Base-by-base conservation (phyloP, 1,284 basidiomycete species). In the Cryptococcus sp. region DNA sequence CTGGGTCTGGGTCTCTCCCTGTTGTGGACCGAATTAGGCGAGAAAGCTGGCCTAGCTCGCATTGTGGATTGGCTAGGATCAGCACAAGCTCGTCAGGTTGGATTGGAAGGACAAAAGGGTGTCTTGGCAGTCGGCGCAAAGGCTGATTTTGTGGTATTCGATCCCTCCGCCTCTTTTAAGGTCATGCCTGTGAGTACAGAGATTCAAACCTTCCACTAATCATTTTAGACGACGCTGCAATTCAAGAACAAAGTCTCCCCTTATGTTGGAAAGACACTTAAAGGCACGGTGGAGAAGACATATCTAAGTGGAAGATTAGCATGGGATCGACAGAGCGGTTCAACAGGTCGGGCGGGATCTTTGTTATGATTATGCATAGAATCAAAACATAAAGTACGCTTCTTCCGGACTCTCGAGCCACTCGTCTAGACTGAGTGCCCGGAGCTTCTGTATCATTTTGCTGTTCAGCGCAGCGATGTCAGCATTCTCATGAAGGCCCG, bases 231-330 rank as follows among this genome's bases (percentile, higher is more conserved):
- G 29, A 74, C 78, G 19, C 80, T 96, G 17, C 83, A 86, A 59
- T 96, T 94, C 83, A 94, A 91, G 81, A 95, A 96, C 80, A 94
- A 93, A 76, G 73, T 94, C 16, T 90, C 90, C 17, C 89, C 93
- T 4, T 97, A 94, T 72, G 83, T 89, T 64, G 91, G 91, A 5
- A 79, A 84, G 69, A 81, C 70, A 22, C 80, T 95, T 46, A 78
- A 68, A n/a, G 60, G 60, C 2, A 79, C 80, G 34, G 89, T 93
- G 23, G 80, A 85, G 61, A 80, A 86, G 75, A 92, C 91, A 0
- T 91, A 85, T 73, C 77, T 96, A 20, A 83, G 91, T 11, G 92
- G 92, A 10, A 69, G 74, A 41, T 76, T 87, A 46, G 83, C 87
- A 0, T 94, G 87, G 74, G 84, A 88, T 54, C n/a, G 41, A 15